A percentile compares a stretch with the other conserved stretches of the same genome.
These are phyloP conservation scores for Mortierella sp. DNA, from an alignment of 371 early-diverging fungal genomes.

Conservation along the genomic window DNA sequence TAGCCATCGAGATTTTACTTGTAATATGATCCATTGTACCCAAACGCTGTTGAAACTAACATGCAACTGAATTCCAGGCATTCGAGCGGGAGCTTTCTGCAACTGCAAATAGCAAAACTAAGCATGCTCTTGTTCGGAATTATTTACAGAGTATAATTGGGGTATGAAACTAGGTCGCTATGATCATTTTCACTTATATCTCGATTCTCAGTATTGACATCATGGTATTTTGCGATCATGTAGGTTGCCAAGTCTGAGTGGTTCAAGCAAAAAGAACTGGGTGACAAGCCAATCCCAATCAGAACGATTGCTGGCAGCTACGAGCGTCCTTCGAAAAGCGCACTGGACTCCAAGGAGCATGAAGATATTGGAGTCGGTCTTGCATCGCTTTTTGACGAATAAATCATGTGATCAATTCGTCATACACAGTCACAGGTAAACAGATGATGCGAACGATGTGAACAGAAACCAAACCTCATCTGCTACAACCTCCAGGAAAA, in stretches of 20 bases:
- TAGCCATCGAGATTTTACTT: neutral
- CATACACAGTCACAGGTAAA: slow-evolving; percentile 2
- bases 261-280: slow-evolving; percentile 48
- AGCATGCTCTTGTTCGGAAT: slow-evolving; percentile 55
- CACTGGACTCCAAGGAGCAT: slow-evolving; percentile 43
- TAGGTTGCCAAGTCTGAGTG: slow-evolving; percentile 56
- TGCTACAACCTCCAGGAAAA: slow-evolving; percentile 2
- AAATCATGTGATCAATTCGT: slow-evolving; percentile 2
- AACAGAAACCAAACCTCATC: slow-evolving; percentile 1
- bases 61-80: slow-evolving; percentile 12
- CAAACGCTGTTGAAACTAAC: neutral
- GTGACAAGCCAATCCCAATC: slow-evolving; percentile 19
- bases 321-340: slow-evolving; percentile 37
- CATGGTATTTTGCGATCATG: neutral
- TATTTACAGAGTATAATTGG: slow-evolving; percentile 62
- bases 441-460: neutral
- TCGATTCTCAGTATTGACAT: neutral
- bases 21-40: neutral
- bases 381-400: slow-evolving; percentile 40
- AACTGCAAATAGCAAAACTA: slow-evolving; percentile 39
- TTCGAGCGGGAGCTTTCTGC: slow-evolving; percentile 41
- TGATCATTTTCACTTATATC: neutral
- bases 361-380: slow-evolving; percentile 53
- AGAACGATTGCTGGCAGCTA: slow-evolving; percentile 45
- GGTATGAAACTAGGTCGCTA: slow-evolving; percentile 32